Evolutionary conservation across 345 rosid species (phyloP), one percentile per base, ranked within the genome.

Genomic region (Mercurialis annua): DNA sequence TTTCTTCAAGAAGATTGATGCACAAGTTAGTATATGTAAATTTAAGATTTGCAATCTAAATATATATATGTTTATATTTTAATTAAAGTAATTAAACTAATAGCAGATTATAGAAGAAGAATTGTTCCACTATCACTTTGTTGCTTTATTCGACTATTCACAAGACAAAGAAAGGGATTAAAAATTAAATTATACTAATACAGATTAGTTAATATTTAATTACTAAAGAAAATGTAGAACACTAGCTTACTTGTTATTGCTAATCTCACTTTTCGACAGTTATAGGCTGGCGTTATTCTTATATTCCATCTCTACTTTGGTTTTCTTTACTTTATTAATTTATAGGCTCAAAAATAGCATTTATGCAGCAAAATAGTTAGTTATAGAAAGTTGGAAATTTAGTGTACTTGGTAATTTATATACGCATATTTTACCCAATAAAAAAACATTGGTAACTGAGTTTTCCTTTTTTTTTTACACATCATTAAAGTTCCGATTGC

Each of bases 211-310:
- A 12, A 2, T 29, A n/a, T 30, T 47, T 2, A 62, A 10, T 16
- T n/a, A 1, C 10, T 12, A 34, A 23, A 23, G 10, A 24, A 20
- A 34, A 2, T 40, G 44, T 40, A 14, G 56, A 20, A 31, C 23
- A 20, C 46, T 2, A 52, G 38, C 11, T 65, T 50, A 50, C 21
- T 21, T 43, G 48, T 23, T 14, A 46, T 27, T 18, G 31, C 38
- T 16, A 49, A 52, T 20, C 62, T 33, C 56, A 33, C 73, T 58
- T 69, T 43, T 16, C 15, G 48, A 62, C 38, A 73, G 38, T 59
- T 43, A 27, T 20, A 53, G 44, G 57, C 50, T 49, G 67, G 54
- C 48, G 66, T 44, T 26, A 44, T 58, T 29, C 64, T 38, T 48
- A 42, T 55, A 30, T 49, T 59, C 56, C 49, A 5, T 49, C 18